Evolutionary conservation across 2,329 filamentous ascomycete species (phyloP), one percentile per base, ranked within the genome.

Genomic region (Lizonia empirigonia): DNA sequence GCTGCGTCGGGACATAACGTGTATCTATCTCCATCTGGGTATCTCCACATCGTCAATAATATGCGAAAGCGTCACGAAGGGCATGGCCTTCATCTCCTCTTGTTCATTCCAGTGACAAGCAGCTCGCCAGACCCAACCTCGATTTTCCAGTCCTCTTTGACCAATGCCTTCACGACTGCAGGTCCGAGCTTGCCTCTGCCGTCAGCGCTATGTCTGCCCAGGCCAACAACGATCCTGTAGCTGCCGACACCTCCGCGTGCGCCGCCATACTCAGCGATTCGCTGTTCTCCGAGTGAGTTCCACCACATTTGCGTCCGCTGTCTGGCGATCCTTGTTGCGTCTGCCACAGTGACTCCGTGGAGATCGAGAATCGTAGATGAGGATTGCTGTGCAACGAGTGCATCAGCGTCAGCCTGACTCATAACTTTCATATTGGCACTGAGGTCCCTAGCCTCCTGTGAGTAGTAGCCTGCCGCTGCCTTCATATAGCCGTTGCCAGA

Each of bases 61-160:
- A 40, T 40, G 29, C 23, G 30, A 29, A 34, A n/a, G n/a, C n/a
- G n/a, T n/a, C n/a, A n/a, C n/a, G n/a, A n/a, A n/a, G n/a, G n/a
- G n/a, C n/a, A n/a, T n/a, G n/a, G n/a, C n/a, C n/a, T n/a, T 18
- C 16, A 64, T 45, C 48, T 61, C 47, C 59, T 45, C 45, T 65
- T 74, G 20, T 68, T 73, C 42, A 76, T 69, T 0, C 92, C 92
- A 9, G 77, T 85, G 13, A 97, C 83, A 40, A 86, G 75, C 64
- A 93, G 82, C 29, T 83, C 82, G 0, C 91, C 92, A 22, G 84
- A 85, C 34, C 85, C 81, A 35, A 88, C 80, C 68, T 91, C 84
- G 26, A 94, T 78, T 68, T 84, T 91, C 93, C 93, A 97, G 0
- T 91, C 91, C 53, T 93, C 89, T 35, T 83, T 81, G 30, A 86